Evolutionary conservation across 2,329 filamentous ascomycete species (phyloP).

Genomic region (Alternaria rosae): DNA sequence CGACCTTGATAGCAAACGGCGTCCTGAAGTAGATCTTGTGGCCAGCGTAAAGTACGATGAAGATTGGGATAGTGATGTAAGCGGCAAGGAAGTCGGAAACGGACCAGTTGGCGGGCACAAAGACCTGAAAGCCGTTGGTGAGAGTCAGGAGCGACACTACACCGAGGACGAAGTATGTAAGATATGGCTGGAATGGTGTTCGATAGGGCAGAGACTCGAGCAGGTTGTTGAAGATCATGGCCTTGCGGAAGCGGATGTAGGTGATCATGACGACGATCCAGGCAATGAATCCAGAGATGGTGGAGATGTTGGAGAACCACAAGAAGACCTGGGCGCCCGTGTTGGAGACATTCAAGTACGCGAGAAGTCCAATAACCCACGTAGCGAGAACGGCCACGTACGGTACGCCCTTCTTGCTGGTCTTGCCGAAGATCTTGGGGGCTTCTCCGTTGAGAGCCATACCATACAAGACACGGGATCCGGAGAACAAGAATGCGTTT

Average conservation of each 20-base stretch:
- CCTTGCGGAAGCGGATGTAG: conserved; percentile 65
- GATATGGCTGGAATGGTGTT: conserved; percentile 58
- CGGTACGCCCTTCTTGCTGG: conserved; percentile 54
- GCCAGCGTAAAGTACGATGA: conserved; percentile 43
- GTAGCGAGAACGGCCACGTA: conserved; percentile 49
- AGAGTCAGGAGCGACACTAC: conserved; percentile 50
- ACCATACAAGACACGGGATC: conserved; percentile 60
- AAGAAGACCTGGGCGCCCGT: conserved; percentile 62
- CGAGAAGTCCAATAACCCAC: conserved; percentile 54
- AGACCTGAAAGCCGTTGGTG: conserved; percentile 60
- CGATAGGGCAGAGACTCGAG: conserved; percentile 62
- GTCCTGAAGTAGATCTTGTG: conserved; percentile 46
- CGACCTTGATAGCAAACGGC: conserved; percentile 33
- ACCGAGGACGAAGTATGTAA: conserved; percentile 66
- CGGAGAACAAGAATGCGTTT: conserved; percentile 70
- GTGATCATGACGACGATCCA: conserved; percentile 66
- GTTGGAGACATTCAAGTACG: conserved; percentile 59
- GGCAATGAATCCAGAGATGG: conserved; percentile 62
- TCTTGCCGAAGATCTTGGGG: conserved; percentile 59
- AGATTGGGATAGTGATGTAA: conserved; percentile 56
- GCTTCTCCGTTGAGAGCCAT: conserved; percentile 60
- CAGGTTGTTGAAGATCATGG: conserved; percentile 60
- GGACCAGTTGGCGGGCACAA: conserved; percentile 56
- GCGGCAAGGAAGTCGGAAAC: conserved; percentile 61
- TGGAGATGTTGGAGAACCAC: conserved; percentile 77